These are phyloP conservation scores for Colletotrichum chlorophyti DNA, from an alignment of 2,329 filamentous ascomycete species.

Conservation along the genomic window DNA sequence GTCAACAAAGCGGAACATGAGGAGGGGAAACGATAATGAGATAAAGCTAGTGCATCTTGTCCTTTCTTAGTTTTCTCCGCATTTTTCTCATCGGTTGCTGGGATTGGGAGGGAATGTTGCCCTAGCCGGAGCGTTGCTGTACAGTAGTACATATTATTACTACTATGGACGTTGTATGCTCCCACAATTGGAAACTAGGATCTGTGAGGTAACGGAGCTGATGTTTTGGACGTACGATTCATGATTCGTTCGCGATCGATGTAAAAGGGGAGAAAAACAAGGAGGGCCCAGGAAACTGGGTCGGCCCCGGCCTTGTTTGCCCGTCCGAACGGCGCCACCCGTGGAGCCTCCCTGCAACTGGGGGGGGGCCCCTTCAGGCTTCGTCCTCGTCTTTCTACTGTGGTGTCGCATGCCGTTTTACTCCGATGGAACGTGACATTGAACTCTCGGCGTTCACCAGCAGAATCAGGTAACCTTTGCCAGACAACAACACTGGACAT, in stretches of 20 bases:
- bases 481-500: not conserved
- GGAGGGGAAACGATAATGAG: not conserved
- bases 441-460: not conserved
- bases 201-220: not conserved
- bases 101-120: not conserved
- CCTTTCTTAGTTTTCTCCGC: conserved; percentile 11
- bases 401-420: conserved; percentile 10
- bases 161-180: too few relatives aligned
- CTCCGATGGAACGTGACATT: conserved; percentile 27
- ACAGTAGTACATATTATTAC: too few relatives aligned
- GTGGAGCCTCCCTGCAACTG: not conserved
- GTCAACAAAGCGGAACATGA: not conserved
- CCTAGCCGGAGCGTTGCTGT: too few relatives aligned
- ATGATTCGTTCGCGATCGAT: not conserved
- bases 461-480: not conserved
- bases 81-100: not conserved
- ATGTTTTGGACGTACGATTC: not conserved
- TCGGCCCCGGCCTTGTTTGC: conserved; percentile 8
- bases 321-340: conserved; percentile 1
- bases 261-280: not conserved
- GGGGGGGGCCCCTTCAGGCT: conserved; percentile 11
- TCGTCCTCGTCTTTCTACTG: too few relatives aligned
- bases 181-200: not conserved
- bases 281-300: conserved; percentile 19
- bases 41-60: conserved; percentile 13